Evolutionary conservation across 306 rosid species (phyloP).

Genomic region (Potentilla sterilis): DNA sequence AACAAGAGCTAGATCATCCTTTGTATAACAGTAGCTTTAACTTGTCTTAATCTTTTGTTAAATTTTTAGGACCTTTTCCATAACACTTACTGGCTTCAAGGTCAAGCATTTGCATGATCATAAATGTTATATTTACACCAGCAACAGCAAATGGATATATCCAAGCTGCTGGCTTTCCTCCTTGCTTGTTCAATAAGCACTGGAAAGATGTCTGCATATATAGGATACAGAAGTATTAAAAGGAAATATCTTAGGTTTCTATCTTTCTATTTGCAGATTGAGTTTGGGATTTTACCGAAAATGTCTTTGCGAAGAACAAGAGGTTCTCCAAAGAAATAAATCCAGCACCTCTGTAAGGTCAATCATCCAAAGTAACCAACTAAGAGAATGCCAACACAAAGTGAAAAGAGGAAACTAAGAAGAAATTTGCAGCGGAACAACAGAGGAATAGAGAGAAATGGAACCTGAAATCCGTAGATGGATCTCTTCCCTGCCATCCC

Average conservation of each 20-base stretch:
- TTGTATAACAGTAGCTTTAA: background rate
- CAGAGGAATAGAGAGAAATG: slow-evolving; percentile 14
- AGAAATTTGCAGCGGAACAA: slow-evolving; percentile 1
- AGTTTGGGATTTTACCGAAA: slow-evolving; percentile 51
- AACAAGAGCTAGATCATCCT: background rate
- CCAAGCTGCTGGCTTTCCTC: slow-evolving; percentile 69
- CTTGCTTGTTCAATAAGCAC: slow-evolving; percentile 62
- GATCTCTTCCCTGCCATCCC: slow-evolving; percentile 99
- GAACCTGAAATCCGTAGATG: slow-evolving; percentile 94
- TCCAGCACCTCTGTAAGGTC: slow-evolving; percentile 74
- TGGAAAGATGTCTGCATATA: slow-evolving; percentile 62
- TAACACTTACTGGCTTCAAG: slow-evolving; percentile 62
- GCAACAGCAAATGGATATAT: slow-evolving; percentile 91
- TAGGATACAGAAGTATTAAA: slow-evolving; percentile 4
- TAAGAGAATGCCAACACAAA: slow-evolving; percentile 16
- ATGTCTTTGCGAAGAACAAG: slow-evolving; percentile 77
- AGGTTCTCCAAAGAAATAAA: slow-evolving; percentile 94
- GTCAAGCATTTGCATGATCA: slow-evolving; percentile 90
- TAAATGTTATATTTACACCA: slow-evolving; percentile 84
- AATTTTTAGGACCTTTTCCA: background rate
- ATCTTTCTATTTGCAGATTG: background rate
- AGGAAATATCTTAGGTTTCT: background rate
- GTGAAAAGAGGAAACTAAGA: slow-evolving; percentile 1
- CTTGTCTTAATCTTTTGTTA: background rate
- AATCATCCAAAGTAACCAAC: slow-evolving; percentile 17